Evolutionary conservation across 2,329 filamentous ascomycete species (phyloP).

Genomic region (Neonectria neomacrospora): DNA sequence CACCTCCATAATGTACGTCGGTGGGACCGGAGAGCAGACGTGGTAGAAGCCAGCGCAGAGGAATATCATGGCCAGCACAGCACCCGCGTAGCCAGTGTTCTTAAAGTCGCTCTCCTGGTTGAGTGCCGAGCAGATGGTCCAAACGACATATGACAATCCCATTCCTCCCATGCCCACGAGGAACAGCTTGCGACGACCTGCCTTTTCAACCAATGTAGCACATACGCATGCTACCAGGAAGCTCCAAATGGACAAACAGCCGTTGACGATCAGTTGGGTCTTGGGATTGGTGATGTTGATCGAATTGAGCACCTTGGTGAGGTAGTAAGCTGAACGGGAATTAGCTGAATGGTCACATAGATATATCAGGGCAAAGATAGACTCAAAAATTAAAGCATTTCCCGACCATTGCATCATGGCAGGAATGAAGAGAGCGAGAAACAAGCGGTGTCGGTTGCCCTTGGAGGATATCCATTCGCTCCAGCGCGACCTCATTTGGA

Average conservation of each 20-base stretch:
- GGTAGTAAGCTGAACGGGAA: slow-evolving; percentile 46
- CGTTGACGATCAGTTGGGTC: slow-evolving; percentile 49
- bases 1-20: slow-evolving; percentile 60
- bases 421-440: slow-evolving; percentile 45
- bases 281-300: slow-evolving; percentile 51
- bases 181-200: slow-evolving; percentile 56
- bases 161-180: slow-evolving; percentile 50
- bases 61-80: slow-evolving; percentile 54
- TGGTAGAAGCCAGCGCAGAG: slow-evolving; percentile 41
- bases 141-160: slow-evolving; percentile 49
- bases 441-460: slow-evolving; percentile 48
- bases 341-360: not conserved
- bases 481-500: slow-evolving; percentile 40
- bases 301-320: slow-evolving; percentile 53
- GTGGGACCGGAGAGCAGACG: slow-evolving; percentile 54
- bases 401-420: slow-evolving; percentile 48
- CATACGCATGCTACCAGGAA: slow-evolving; percentile 48
- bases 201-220: slow-evolving; percentile 53
- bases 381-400: slow-evolving; percentile 40
- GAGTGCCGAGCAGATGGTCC: slow-evolving; percentile 55
- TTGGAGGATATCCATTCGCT: slow-evolving; percentile 33
- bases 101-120: slow-evolving; percentile 45
- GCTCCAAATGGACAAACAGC: slow-evolving; percentile 48
- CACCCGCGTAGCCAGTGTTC: slow-evolving; percentile 51
- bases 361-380: not conserved